These are phyloP conservation scores for Macrocystidia cucumis DNA, from an alignment of 1,284 basidiomycete species.

Conservation along the genomic window DNA sequence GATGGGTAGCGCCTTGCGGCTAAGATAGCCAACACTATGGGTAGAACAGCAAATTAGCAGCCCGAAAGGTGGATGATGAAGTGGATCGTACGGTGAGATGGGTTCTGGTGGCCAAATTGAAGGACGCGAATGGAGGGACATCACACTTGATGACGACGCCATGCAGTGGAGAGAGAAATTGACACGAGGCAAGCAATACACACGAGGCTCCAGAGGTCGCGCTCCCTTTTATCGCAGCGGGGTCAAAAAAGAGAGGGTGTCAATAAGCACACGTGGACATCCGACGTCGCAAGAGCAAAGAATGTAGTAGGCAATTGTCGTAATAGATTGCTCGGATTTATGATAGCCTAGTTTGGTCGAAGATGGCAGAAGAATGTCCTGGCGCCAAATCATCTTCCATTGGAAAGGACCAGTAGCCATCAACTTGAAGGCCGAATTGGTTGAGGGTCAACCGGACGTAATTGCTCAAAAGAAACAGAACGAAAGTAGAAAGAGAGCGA, in stretches of 20 bases:
- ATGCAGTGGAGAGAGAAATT: constrained; percentile 27
- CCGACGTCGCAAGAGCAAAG: constrained; percentile 5
- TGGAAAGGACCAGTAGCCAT: too few species aligned
- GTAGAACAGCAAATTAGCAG: constrained; percentile 4
- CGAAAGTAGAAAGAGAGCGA: too few species aligned
- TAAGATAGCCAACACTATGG: constrained; percentile 56
- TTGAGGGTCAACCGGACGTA: too few species aligned
- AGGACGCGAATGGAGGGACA: constrained; percentile 13
- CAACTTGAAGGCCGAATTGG: too few species aligned
- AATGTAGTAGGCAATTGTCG: constrained; percentile 3
- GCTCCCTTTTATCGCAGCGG: constrained; percentile 17
- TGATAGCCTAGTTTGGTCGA: background rate
- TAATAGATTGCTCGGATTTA: too few species aligned
- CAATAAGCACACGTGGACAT: constrained; percentile 22
- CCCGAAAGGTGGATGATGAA: constrained; percentile 10
- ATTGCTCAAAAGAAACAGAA: too few species aligned
- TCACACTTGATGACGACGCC: constrained; percentile 28
- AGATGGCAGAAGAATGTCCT: too few species aligned
- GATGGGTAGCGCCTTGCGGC: constrained; percentile 67
- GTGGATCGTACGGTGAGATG: constrained; percentile 36
- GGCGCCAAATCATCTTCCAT: constrained; percentile 7
- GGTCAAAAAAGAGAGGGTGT: constrained; percentile 18
- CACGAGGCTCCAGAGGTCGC: constrained; percentile 25
- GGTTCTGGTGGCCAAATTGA: constrained; percentile 36
- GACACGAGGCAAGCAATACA: constrained; percentile 26